Evolutionary conservation across 192 early-diverging fungal species (phyloP).

Genomic region (Obelidium mucronatum): DNA sequence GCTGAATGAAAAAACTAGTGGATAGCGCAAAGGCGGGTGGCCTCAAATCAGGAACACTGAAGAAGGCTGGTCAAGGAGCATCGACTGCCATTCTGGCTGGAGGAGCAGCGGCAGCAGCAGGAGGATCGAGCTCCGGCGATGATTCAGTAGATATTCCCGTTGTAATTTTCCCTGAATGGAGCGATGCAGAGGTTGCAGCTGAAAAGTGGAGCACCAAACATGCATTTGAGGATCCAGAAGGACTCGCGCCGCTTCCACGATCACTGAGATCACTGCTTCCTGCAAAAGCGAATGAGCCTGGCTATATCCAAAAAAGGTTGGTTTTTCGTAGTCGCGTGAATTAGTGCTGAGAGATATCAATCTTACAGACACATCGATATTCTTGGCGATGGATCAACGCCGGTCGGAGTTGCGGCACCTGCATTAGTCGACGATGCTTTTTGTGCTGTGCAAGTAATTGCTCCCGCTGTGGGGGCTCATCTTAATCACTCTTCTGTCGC

Average conservation of each 20-base stretch:
- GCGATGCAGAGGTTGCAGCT: slow-evolving; percentile 58
- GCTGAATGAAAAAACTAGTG: slow-evolving; percentile 18
- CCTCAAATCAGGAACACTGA: slow-evolving; percentile 16
- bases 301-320: slow-evolving; percentile 10
- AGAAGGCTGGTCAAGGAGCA: slow-evolving; percentile 24
- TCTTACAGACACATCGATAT: slow-evolving; percentile 15
- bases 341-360: background rate
- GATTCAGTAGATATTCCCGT: slow-evolving; percentile 48
- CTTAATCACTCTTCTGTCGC: background rate
- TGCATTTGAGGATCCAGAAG: slow-evolving; percentile 66
- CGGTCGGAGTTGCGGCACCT: slow-evolving; percentile 9
- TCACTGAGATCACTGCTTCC: slow-evolving; percentile 21
- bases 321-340: background rate
- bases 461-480: background rate
- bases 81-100: slow-evolving; percentile 2
- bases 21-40: slow-evolving; percentile 12
- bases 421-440: slow-evolving; percentile 33
- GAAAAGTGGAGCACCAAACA: slow-evolving; percentile 70
- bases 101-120: background rate
- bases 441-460: background rate
- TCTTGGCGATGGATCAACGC: slow-evolving; percentile 8
- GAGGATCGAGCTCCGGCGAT: background rate
- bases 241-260: slow-evolving; percentile 23
- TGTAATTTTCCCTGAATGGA: slow-evolving; percentile 67
- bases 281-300: slow-evolving; percentile 6